Conservation (phyloP, 768 basidiomycete genomes). For the Auricularia sp. region DNA sequence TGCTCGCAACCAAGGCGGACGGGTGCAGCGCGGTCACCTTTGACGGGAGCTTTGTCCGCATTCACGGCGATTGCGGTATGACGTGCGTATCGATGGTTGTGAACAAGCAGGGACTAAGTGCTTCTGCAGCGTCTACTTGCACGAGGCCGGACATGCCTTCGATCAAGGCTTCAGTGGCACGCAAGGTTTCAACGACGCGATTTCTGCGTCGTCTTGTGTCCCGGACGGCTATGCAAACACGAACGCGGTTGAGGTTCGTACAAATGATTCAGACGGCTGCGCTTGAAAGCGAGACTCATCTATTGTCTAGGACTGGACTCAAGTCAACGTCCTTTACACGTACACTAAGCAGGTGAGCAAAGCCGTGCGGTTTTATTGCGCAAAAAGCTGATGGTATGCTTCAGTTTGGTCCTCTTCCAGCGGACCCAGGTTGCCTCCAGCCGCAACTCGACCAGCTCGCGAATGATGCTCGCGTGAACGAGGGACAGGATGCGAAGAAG, state of each 20-base stretch:
- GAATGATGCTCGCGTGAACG: not conserved
- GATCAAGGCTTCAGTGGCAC: not conserved
- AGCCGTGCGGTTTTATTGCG: too few species aligned
- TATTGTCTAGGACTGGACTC: not conserved
- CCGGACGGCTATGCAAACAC: conserved; percentile 1
- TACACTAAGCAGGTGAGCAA: not conserved
- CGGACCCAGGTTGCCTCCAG: not conserved
- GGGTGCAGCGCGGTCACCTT: not conserved
- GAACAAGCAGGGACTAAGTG: too few species aligned
- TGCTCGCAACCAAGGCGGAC: not conserved
- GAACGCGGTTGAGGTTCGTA: not conserved
- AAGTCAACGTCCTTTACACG: conserved; percentile 1
- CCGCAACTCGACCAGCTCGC: not conserved
- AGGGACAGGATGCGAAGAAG: not conserved
- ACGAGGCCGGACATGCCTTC: not conserved
- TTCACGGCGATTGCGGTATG: not conserved
- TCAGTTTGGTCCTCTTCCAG: not conserved
- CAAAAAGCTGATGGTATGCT: too few species aligned
- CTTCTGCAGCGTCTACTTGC: not conserved
- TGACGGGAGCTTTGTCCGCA: not conserved
- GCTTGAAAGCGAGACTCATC: too few species aligned
- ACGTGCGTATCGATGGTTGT: not conserved
- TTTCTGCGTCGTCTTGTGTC: not conserved
- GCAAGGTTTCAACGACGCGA: not conserved
- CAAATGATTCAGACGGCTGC: not conserved